Evolutionary conservation across 2,329 filamentous ascomycete genomes (phyloP), one percentile per base, ranked within the genome.

Genomic region (Fonsecaea nubica): DNA sequence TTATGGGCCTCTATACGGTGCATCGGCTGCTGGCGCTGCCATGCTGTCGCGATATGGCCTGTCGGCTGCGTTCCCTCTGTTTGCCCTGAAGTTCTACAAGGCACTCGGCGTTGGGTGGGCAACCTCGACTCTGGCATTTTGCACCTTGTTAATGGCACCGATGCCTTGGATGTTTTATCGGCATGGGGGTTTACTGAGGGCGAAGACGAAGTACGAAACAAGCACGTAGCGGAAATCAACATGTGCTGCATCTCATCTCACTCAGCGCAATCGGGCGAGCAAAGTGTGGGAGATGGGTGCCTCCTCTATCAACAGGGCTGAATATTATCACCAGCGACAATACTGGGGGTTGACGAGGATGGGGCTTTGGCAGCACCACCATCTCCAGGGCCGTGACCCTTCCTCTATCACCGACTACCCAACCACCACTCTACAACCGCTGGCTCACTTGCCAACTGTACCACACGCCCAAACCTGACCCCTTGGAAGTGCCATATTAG

Each of bases 61-160:
- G 32, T 72, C 71, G 0, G 72, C 75, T 10, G 76, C 75, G 2
- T 80, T 80, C 61, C 78, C 78, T 12, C 67, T 81, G 6, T 81
- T 82, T 60, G 76, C 76, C 1, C 71, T 77, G 9, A 77, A 74
- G 35, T 79, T 81, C 75, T 81, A 78, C 70, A 67, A 75, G 32
- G 73, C 69, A 1, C 67, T 82, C 2, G 80, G 80, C 0, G 77
- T 80, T 0, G 76, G 74, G 0, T 81, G 79, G 80, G 79, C 79
- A 3, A 80, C 77, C 4, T 78, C 74, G 48, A 48, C 81, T 7
- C 65, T 81, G 56, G 80, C 75, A 0, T 79, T 79, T 58, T 60
- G 77, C 25, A 73, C 74, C n/a, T 40, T 79, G 2, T 67, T 71
- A 1, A 75, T 80, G 75, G 74, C 75, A 33, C 77, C 78, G 0